These are phyloP conservation scores for Talaromyces verruculosus DNA, from an alignment of 2,329 filamentous ascomycete species.

Conservation along the genomic window DNA sequence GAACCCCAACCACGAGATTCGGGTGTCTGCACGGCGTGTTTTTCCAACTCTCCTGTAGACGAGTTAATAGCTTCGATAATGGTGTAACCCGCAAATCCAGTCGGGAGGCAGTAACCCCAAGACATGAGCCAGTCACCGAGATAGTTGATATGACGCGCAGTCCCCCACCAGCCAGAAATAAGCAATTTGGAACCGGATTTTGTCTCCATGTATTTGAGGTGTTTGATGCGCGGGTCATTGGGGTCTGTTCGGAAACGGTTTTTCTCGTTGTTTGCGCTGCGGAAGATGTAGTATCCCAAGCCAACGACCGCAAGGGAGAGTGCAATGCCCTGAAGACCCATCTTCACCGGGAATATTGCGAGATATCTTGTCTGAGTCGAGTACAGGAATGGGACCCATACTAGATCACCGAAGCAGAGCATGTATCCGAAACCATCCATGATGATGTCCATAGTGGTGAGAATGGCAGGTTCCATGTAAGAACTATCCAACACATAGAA, in stretches of 20 bases:
- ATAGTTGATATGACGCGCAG: slow-evolving; percentile 92
- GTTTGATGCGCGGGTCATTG: slow-evolving; percentile 71
- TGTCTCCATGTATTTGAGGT: slow-evolving; percentile 85
- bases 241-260: slow-evolving; percentile 90
- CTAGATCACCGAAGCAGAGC: slow-evolving; percentile 87
- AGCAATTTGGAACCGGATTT: slow-evolving; percentile 77
- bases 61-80: slow-evolving; percentile 56
- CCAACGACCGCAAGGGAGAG: slow-evolving; percentile 67
- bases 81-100: slow-evolving; percentile 77
- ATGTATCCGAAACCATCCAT: slow-evolving; percentile 94
- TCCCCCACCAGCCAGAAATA: slow-evolving; percentile 89
- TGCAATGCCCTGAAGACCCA: slow-evolving; percentile 66
- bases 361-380: slow-evolving; percentile 82
- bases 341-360: slow-evolving; percentile 73
- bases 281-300: slow-evolving; percentile 86
- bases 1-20: slow-evolving; percentile 79
- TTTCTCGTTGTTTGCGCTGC: slow-evolving; percentile 91
- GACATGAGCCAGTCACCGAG: slow-evolving; percentile 91
- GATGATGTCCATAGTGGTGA: slow-evolving; percentile 93
- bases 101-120: slow-evolving; percentile 87
- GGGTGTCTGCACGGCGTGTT: slow-evolving; percentile 70
- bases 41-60: slow-evolving; percentile 62
- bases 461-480: slow-evolving; percentile 82
- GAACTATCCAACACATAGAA: slow-evolving; percentile 82
- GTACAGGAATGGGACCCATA: slow-evolving; percentile 91